These are phyloP conservation scores for Amanita exitialis DNA, from an alignment of 768 basidiomycete genomes.

Conservation along the genomic window DNA sequence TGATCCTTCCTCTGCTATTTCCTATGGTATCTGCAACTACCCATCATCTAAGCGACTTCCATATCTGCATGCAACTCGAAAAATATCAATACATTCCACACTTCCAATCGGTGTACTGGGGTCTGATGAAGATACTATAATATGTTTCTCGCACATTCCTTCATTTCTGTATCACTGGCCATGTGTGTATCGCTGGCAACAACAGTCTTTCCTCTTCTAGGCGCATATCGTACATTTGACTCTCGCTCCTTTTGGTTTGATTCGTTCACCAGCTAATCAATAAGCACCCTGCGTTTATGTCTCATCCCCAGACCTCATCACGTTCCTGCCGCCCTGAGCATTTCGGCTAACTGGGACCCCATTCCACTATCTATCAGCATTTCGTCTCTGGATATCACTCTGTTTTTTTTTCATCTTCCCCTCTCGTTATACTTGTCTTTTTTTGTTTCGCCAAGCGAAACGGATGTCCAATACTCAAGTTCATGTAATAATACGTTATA, in stretches of 20 bases:
- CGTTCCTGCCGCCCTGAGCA: background rate
- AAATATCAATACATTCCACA: background rate
- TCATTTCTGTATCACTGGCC: constrained; percentile 10
- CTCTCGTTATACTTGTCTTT: constrained; percentile 24
- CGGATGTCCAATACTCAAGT: constrained; percentile 19
- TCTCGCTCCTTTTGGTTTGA: constrained; percentile 5
- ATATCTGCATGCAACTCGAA: constrained; percentile 4
- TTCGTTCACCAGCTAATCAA: constrained; percentile 1
- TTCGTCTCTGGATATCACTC: constrained; percentile 4
- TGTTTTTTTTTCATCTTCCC: constrained; percentile 8
- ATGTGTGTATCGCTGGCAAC: constrained; percentile 9
- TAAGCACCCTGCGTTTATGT: background rate
- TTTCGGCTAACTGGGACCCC: background rate
- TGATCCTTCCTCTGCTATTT: constrained; percentile 23
- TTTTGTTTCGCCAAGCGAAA: constrained; percentile 22
- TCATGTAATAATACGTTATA: constrained; percentile 25
- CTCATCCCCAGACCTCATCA: constrained; percentile 3
- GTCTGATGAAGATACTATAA: background rate
- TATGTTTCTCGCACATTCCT: constrained; percentile 7
- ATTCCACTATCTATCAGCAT: constrained; percentile 5
- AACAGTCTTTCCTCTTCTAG: constrained; percentile 3
- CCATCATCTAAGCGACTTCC: constrained; percentile 2
- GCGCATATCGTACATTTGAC: constrained; percentile 5
- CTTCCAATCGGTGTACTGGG: constrained; percentile 1
- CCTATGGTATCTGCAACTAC: constrained; percentile 1